These are phyloP conservation scores for Fusarium ramigenum DNA, from an alignment of 2,329 filamentous ascomycete species.

Conservation along the genomic window DNA sequence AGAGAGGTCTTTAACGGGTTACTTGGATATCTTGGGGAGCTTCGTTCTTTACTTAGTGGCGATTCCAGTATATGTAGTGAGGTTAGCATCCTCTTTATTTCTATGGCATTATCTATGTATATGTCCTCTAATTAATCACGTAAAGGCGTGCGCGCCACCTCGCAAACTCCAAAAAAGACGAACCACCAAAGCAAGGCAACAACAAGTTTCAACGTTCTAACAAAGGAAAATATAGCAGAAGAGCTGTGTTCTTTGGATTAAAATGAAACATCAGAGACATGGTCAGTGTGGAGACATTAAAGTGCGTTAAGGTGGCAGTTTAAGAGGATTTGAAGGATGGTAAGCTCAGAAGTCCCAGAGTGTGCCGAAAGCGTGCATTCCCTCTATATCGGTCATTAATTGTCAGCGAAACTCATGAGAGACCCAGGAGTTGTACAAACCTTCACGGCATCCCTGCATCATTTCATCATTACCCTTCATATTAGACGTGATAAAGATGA, in stretches of 20 bases:
- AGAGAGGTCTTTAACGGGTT: too few relatives aligned
- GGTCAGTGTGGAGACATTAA: background rate
- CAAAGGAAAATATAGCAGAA: background rate
- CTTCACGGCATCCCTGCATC: background rate
- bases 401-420: fast-evolving
- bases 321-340: fast-evolving
- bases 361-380: background rate
- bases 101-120: too few relatives aligned
- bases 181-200: fast-evolving
- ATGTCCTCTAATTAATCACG: too few relatives aligned
- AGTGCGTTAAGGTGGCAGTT: too few relatives aligned
- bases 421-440: fast-evolving
- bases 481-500: conserved; percentile 1
- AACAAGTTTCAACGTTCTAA: fast-evolving
- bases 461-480: background rate
- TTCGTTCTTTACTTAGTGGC: too few relatives aligned
- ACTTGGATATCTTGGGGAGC: too few relatives aligned
- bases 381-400: fast-evolving
- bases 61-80: too few relatives aligned
- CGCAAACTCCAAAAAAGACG: background rate
- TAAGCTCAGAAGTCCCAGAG: background rate
- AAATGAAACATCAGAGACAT: background rate
- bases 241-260: fast-evolving
- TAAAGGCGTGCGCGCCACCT: fast-evolving
- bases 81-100: too few relatives aligned